Base-by-base conservation (phyloP, 345 rosid genomes). In the Noccaea bulbosa region DNA sequence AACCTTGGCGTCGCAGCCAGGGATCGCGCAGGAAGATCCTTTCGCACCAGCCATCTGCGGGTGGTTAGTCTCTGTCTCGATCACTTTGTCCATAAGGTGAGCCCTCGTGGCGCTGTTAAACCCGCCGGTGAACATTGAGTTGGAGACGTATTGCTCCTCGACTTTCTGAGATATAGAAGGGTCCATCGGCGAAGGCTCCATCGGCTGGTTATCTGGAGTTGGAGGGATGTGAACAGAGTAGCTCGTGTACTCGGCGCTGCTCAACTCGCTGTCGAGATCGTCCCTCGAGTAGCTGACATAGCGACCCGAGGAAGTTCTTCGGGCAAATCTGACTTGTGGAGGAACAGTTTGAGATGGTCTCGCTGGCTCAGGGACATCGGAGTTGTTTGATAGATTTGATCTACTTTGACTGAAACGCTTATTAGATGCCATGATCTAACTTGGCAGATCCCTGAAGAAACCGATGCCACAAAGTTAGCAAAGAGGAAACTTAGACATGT, bases 31-130 rank as follows among this genome's bases (percentile, higher is more conserved):
- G 3, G 94, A 88, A 0, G 98, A 91, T 11, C 97, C 98, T 78
- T 89, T 93, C 7, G 88, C 83, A 8, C 98, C 98, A 57, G 97
- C 98, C 98, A 93, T 93, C 57, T 93, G 98, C 1, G 98, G 98
- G 79, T 93, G 98, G 71, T 45, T 87, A 5, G 96, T 74, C 76
- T 93, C 96, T n/a, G 91, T 91, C 14, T 93, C 98, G 15, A 79
- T 88, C 70, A 93, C 98, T 82, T 91, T 93, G 81, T 93, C 97
- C 98, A 93, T 93, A 37, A 93, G 85, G 78, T 93, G 98, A 68
- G 98, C 96, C 27, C 92, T 82, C 0, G 97, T 93, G 24, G 83
- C 85, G 69, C 92, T 90, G 75, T 88, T 93, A 65, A 88, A 93
- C 9, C 98, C 98, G 6, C 98, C 98, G 0, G 98, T 93, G 71